Evolutionary conservation across 2,329 filamentous ascomycete genomes (phyloP).

Genomic region (Calonectria multiphialidica): DNA sequence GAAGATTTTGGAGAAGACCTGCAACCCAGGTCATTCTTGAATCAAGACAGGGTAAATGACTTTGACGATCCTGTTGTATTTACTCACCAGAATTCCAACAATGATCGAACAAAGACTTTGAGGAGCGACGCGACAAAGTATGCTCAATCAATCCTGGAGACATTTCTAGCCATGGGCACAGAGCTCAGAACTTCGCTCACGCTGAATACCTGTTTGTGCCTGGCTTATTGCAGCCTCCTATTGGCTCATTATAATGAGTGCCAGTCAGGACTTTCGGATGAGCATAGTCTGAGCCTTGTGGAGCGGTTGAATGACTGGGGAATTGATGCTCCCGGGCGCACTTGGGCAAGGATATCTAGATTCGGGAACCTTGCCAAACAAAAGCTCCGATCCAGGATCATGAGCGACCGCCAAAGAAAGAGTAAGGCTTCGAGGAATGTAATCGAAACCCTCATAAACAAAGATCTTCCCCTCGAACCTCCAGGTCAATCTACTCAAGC

Average conservation of each 20-base stretch:
- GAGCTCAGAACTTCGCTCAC: background rate
- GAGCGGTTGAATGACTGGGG: constrained; percentile 5
- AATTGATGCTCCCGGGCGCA: background rate
- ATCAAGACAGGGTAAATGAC: background rate
- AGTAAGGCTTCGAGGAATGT: too few species aligned
- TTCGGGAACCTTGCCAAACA: constrained; percentile 11
- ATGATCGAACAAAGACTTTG: background rate
- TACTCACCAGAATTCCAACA: background rate
- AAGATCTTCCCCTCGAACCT: background rate
- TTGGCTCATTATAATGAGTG: constrained; percentile 6
- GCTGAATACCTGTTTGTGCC: background rate
- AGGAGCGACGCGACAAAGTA: constrained; percentile 1
- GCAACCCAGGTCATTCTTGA: background rate
- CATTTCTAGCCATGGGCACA: background rate
- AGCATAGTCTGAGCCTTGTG: background rate
- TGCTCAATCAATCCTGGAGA: constrained; percentile 14
- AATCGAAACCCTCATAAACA: background rate
- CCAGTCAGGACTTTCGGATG: background rate
- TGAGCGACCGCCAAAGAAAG: background rate
- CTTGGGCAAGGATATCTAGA: background rate
- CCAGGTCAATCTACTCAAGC: background rate
- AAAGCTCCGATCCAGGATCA: background rate
- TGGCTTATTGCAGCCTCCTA: constrained; percentile 5
- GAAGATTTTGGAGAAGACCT: constrained; percentile 11
- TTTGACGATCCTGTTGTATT: background rate